These are phyloP conservation scores for Podila epicladia DNA, from an alignment of 192 early-diverging fungal species.

Conservation along the genomic window DNA sequence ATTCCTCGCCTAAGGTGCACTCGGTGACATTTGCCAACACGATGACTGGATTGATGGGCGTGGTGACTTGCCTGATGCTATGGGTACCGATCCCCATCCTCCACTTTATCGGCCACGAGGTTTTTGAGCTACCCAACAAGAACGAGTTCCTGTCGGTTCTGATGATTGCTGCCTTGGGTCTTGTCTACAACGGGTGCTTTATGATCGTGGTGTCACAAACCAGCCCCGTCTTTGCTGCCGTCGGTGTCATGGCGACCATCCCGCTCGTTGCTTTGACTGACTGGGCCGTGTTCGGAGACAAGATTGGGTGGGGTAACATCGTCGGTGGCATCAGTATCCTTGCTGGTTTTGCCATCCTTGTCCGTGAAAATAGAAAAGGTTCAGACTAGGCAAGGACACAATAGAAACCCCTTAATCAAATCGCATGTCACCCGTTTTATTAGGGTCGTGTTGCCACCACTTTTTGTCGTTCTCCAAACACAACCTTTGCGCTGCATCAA, in stretches of 20 bases:
- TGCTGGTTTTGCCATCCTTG: conserved; percentile 36
- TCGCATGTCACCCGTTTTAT: too few relatives aligned
- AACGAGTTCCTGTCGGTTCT: conserved; percentile 64
- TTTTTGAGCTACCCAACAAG: conserved; percentile 70
- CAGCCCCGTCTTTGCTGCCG: conserved; percentile 75
- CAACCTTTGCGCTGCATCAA: too few relatives aligned
- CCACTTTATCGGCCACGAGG: conserved; percentile 67
- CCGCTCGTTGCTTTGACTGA: conserved; percentile 67
- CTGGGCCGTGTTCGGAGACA: conserved; percentile 36
- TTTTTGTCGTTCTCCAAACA: background rate
- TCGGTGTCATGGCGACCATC: conserved; percentile 85
- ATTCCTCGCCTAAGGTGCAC: conserved; percentile 64
- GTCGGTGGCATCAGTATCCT: conserved; percentile 39
- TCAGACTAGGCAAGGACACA: background rate
- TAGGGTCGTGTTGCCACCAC: background rate
- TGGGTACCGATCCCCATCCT: conserved; percentile 82
- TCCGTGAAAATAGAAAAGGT: conserved; percentile 38
- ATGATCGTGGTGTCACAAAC: conserved; percentile 82
- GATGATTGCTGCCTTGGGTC: conserved; percentile 72
- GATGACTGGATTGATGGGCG: conserved; percentile 75
- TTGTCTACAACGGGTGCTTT: conserved; percentile 81
- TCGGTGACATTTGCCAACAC: conserved; percentile 82
- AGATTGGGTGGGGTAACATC: conserved; percentile 43
- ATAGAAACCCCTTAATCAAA: background rate
- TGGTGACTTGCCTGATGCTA: conserved; percentile 69